These are phyloP conservation scores for Trypanosoma lewisi DNA, from an alignment of 208 protist genomes.

Conservation along the genomic window DNA sequence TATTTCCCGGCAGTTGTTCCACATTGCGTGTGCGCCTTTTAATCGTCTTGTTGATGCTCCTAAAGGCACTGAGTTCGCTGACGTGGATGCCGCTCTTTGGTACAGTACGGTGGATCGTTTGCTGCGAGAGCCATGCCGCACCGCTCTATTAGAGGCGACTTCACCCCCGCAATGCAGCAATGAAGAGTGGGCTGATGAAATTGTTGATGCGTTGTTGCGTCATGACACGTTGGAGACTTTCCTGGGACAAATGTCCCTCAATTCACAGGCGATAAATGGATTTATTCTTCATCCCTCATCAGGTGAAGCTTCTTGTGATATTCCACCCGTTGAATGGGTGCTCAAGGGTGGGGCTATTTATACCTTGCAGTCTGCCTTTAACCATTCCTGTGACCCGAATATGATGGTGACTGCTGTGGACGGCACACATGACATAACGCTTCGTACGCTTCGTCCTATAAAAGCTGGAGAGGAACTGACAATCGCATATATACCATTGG, in stretches of 20 bases:
- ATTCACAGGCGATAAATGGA: conserved; percentile 69
- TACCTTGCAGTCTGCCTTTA: conserved; percentile 67
- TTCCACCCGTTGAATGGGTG: conserved; percentile 34
- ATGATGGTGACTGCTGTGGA: conserved; percentile 34
- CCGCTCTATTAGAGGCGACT: conserved; percentile 19
- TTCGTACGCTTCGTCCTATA: conserved; percentile 47
- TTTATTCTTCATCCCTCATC: conserved; percentile 8
- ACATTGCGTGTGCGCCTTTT: conserved; percentile 48
- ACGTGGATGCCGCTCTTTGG: conserved; percentile 50
- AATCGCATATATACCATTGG: conserved; percentile 80
- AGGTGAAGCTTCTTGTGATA: conserved; percentile 15
- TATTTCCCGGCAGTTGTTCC: conserved; percentile 63
- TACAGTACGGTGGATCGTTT: conserved; percentile 24
- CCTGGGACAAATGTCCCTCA: conserved; percentile 65
- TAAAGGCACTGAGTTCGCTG: conserved; percentile 35
- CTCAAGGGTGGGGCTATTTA: conserved; percentile 78
- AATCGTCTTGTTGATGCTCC: conserved; percentile 73
- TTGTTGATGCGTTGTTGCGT: conserved; percentile 48
- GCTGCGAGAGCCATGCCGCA: conserved; percentile 32
- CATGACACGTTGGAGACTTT: conserved; percentile 62
- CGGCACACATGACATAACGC: conserved; percentile 62
- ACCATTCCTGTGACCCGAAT: conserved; percentile 81
- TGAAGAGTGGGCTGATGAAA: conserved; percentile 38
- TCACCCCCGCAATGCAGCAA: neutral
- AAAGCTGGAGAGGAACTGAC: conserved; percentile 52